A percentile compares a stretch with the other conserved stretches of the same genome.
These are phyloP conservation scores for Ormosia semicastrata DNA, from an alignment of 306 rosid genomes.

Conservation along the genomic window DNA sequence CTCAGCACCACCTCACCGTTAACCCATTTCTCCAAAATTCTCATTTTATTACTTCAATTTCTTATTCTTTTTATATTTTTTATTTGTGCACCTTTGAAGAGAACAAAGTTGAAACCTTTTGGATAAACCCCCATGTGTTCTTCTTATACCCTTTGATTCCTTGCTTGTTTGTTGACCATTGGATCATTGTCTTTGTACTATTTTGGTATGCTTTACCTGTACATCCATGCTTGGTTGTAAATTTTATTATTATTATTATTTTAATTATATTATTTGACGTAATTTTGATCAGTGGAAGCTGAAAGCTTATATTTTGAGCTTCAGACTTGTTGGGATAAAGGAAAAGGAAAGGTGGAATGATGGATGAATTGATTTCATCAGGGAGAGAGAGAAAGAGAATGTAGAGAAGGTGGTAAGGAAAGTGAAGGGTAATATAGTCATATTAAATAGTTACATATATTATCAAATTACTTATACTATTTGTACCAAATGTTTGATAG, in stretches of 20 bases:
- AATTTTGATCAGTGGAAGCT: not conserved
- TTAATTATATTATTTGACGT: not conserved
- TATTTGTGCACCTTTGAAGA: not conserved
- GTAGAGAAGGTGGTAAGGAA: no score
- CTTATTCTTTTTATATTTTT: not conserved
- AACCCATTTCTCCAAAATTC: not conserved
- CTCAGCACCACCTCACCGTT: no score
- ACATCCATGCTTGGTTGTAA: not conserved
- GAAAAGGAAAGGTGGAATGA: no score
- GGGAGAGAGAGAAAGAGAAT: no score
- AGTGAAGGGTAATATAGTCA: no score
- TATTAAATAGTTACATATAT: no score
- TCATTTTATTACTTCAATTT: not conserved
- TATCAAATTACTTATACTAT: no score
- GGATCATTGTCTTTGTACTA: not conserved
- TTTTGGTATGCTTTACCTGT: not conserved
- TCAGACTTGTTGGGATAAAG: not conserved
- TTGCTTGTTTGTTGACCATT: not conserved
- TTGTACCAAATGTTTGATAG: no score
- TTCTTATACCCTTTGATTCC: not conserved
- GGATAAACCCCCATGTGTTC: not conserved
- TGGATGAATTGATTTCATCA: no score
- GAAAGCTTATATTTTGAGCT: not conserved
- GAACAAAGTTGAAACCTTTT: conserved; percentile 15
- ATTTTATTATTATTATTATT: not conserved